Percentiles rank a stretch among this genome's conserved stretches.
Conservation (phyloP, 2,329 filamentous ascomycete genomes). For the Hymenoscyphus fructigenus region DNA sequence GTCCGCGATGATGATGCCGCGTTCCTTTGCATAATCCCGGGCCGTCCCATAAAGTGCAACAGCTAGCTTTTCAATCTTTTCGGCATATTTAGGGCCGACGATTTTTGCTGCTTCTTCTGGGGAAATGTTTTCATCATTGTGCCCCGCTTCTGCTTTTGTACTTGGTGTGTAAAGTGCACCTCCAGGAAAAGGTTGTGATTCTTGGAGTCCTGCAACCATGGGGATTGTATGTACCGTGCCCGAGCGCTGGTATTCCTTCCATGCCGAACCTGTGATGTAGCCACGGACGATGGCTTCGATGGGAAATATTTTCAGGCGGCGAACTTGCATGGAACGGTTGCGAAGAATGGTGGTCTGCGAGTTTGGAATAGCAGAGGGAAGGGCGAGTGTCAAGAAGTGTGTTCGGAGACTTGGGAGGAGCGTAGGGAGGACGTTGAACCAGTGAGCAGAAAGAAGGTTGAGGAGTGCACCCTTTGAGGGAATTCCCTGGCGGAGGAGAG, state of each 20-base stretch:
- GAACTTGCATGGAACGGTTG: slow-evolving; percentile 65
- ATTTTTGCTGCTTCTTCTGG: slow-evolving; percentile 49
- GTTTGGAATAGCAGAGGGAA: slow-evolving; percentile 50
- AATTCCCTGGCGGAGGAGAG: slow-evolving; percentile 55
- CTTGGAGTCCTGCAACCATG: slow-evolving; percentile 55
- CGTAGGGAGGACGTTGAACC: slow-evolving; percentile 58
- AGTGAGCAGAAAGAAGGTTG: slow-evolving; percentile 65
- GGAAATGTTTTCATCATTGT: slow-evolving; percentile 70
- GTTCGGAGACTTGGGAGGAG: slow-evolving; percentile 54
- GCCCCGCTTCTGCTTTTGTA: slow-evolving; percentile 66
- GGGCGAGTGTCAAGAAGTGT: slow-evolving; percentile 59
- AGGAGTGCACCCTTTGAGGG: slow-evolving; percentile 67
- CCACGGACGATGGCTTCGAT: slow-evolving; percentile 72
- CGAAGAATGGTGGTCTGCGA: slow-evolving; percentile 45
- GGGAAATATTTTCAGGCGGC: slow-evolving; percentile 61
- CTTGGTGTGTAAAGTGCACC: slow-evolving; percentile 64
- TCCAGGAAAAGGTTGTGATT: slow-evolving; percentile 60
- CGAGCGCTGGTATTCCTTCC: slow-evolving; percentile 63
- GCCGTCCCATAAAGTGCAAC: slow-evolving; percentile 59
- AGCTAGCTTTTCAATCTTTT: slow-evolving; percentile 57
- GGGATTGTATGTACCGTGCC: slow-evolving; percentile 66
- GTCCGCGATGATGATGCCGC: slow-evolving; percentile 70
- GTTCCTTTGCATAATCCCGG: slow-evolving; percentile 51
- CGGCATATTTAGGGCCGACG: slow-evolving; percentile 58
- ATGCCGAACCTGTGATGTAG: slow-evolving; percentile 68